Evolutionary conservation across 2,329 filamentous ascomycete species (phyloP).

Genomic region (Hawksworthiomyces lignivorus): DNA sequence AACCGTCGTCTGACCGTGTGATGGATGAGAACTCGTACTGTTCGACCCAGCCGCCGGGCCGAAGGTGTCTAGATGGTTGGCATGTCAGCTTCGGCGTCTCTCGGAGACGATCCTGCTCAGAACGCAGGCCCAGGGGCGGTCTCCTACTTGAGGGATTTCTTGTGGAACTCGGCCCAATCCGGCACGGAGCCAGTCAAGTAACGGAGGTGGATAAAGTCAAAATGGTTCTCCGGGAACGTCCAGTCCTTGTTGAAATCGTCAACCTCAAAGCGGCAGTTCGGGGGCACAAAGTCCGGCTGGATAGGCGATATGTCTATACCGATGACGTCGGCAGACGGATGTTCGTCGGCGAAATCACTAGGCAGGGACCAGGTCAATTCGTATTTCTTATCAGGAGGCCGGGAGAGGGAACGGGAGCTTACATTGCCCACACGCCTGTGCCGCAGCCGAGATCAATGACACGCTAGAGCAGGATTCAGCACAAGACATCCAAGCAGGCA

Average conservation of each 20-base stretch:
- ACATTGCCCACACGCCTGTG: slow-evolving; percentile 36
- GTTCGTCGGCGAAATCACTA: slow-evolving; percentile 40
- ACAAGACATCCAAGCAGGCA: too few relatives aligned
- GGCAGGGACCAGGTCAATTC: background rate
- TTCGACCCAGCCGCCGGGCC: slow-evolving; percentile 39
- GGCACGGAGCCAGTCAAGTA: slow-evolving; percentile 44
- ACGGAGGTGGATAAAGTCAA: slow-evolving; percentile 53
- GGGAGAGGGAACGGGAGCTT: too few relatives aligned
- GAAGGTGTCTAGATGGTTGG: too few relatives aligned
- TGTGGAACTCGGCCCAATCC: slow-evolving; percentile 43
- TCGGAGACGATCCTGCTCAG: too few relatives aligned
- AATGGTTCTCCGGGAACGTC: slow-evolving; percentile 36
- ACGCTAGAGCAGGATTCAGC: too few relatives aligned
- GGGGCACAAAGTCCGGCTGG: slow-evolving; percentile 47
- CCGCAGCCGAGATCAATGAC: too few relatives aligned
- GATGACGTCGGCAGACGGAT: slow-evolving; percentile 36
- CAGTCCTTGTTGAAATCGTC: slow-evolving; percentile 50
- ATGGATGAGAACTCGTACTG: slow-evolving; percentile 14
- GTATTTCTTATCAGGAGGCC: too few relatives aligned
- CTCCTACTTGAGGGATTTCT: slow-evolving; percentile 36
- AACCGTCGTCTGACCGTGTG: slow-evolving; percentile 20
- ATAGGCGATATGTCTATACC: slow-evolving; percentile 51
- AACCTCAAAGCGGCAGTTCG: slow-evolving; percentile 47
- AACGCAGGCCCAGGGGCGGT: too few relatives aligned
- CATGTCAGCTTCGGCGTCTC: too few relatives aligned